These are phyloP conservation scores for Morella rubra DNA, from an alignment of 306 rosid species.

Conservation along the genomic window DNA sequence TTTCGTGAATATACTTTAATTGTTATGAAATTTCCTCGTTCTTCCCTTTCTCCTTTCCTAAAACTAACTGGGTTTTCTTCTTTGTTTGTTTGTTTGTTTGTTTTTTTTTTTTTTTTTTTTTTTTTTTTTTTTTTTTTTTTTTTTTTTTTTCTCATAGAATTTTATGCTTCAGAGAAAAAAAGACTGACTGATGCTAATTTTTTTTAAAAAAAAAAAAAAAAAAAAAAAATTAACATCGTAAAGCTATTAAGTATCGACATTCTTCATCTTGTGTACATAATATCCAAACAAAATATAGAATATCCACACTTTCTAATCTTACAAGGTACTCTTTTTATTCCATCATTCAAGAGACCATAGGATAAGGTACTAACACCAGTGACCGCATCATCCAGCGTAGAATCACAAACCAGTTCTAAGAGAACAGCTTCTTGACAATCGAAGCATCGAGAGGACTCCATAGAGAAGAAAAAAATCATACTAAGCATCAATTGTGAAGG, in stretches of 20 bases:
- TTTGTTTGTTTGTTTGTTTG: too few relatives aligned
- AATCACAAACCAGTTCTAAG: neutral
- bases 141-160: too few relatives aligned
- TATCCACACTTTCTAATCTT: neutral
- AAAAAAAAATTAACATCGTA: neutral
- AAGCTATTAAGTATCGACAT: neutral
- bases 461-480: too few relatives aligned
- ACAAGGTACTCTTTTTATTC: neutral
- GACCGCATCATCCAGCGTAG: neutral
- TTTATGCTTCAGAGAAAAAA: too few relatives aligned
- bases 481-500: neutral
- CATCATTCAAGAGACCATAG: neutral
- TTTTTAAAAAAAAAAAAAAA: too few relatives aligned
- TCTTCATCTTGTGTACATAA: neutral
- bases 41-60: neutral
- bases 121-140: too few relatives aligned
- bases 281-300: neutral
- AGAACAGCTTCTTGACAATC: neutral
- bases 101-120: too few relatives aligned
- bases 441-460: neutral
- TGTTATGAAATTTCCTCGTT: neutral
- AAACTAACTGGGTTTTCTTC: neutral
- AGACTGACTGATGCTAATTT: too few relatives aligned
- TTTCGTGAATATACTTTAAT: neutral
- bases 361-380: neutral